Evolutionary conservation across 2,329 filamentous ascomycete species (phyloP).

Genomic region (Fusarium sp.): DNA sequence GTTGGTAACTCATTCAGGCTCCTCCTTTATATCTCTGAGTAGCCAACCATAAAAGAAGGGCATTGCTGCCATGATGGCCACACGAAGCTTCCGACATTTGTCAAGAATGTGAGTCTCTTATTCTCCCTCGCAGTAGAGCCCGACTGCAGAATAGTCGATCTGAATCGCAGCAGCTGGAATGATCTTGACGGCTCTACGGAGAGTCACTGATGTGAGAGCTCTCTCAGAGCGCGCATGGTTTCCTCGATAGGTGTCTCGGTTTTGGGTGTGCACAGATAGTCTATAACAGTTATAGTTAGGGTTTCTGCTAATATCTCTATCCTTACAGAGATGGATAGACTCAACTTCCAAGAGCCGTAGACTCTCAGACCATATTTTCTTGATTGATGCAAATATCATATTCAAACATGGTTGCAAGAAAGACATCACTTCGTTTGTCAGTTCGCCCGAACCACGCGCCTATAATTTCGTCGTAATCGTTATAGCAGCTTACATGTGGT

Average conservation of each 20-base stretch:
- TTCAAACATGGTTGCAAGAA: conserved; percentile 49
- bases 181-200: conserved; percentile 61
- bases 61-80: no score
- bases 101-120: no score
- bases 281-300: background rate
- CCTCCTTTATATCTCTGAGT: no score
- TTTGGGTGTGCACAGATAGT: conserved; percentile 59
- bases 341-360: conserved; percentile 52
- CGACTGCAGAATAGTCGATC: no score
- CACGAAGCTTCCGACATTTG: no score
- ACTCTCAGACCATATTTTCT: conserved; percentile 41
- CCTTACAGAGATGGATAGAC: conserved; percentile 58
- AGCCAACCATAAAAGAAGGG: no score
- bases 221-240: conserved; percentile 57
- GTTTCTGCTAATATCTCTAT: accelerated
- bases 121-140: no score
- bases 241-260: conserved; percentile 54
- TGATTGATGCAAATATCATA: background rate
- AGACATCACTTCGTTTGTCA: conserved; percentile 53
- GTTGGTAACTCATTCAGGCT: no score
- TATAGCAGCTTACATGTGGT: conserved; percentile 47
- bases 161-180: no score
- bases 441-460: conserved; percentile 59
- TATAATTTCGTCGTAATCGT: conserved; percentile 56
- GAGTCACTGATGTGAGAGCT: conserved; percentile 55